Base-by-base conservation (phyloP, 768 basidiomycete genomes). In the Cystoderma amianthinum region DNA sequence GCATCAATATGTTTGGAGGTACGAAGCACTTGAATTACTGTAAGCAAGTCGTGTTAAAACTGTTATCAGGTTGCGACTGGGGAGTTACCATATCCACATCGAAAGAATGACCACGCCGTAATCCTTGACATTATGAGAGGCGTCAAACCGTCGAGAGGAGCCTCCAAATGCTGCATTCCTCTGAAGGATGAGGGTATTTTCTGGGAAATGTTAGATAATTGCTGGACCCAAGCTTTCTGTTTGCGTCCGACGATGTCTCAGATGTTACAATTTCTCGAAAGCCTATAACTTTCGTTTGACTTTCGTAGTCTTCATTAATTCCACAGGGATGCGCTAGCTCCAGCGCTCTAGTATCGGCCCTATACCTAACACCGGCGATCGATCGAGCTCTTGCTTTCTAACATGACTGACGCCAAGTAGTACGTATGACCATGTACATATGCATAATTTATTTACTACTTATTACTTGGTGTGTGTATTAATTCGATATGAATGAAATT, bases 1-100 rank as follows among this genome's bases (percentile, higher is more conserved):
- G 76, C 64, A 1, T 76, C 71, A 15, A 69, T 80, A 33, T 78
- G 78, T 54, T 62, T 80, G 32, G 77, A 80, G 66, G 77, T 78
- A 35, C 23, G 57, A n/a, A 15, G 23, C 13, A 20, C 20, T 7
- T 35, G 5, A 30, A 20, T 24, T 19, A 20, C 33, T 19, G 17
- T 18, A 18, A 16, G 13, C 30, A 34, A 35, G 2, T 9, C 11
- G 2, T 28, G n/a, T 5, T 17, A 35, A 10, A 5, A n/a, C 20
- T 35, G 32, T n/a, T n/a, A n/a, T 16, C 3, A 32, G 25, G 25
- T 79, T 30, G 67, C 69, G 0, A 75, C 74, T 2, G 76, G 69
- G 3, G 57, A 67, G 18, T 52, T 74, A 11, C 78, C 78, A 0
- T 80, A 75, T 32, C 60, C 74, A 0, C 62, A 75, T 42, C 67